These are phyloP conservation scores for Cordia subcordata DNA, from an alignment of 257 asterid genomes.

Conservation along the genomic window DNA sequence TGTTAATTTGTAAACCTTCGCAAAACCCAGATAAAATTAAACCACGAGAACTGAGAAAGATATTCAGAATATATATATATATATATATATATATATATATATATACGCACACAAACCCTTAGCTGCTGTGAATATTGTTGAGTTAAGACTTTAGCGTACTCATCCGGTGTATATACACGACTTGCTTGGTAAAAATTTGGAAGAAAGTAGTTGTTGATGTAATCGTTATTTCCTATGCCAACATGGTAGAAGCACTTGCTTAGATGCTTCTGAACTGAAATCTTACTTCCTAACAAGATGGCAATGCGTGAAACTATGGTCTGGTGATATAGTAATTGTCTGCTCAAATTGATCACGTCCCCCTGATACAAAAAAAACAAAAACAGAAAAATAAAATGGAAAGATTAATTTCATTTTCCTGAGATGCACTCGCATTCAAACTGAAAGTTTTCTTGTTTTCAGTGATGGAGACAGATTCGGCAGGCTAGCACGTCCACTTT, in stretches of 20 bases:
- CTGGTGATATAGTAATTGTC: constrained; percentile 18
- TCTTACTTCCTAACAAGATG: constrained; percentile 23
- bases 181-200: constrained; percentile 42
- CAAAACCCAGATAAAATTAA: too few relatives aligned
- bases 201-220: constrained; percentile 59
- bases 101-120: neutral
- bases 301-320: constrained; percentile 3
- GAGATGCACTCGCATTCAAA: too few relatives aligned
- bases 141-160: constrained; percentile 7
- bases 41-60: neutral
- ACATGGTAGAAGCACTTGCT: constrained; percentile 53
- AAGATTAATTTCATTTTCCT: too few relatives aligned
- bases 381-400: too few relatives aligned
- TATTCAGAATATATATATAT: neutral
- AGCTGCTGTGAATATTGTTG: constrained; percentile 15
- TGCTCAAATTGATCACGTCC: constrained; percentile 13
- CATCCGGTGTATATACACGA: constrained; percentile 7
- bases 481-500: too few relatives aligned
- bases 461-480: too few relatives aligned
- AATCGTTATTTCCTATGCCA: constrained; percentile 56
- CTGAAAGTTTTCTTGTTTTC: too few relatives aligned
- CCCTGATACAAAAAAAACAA: constrained; percentile 19
- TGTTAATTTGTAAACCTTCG: too few relatives aligned
- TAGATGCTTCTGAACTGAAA: constrained; percentile 25
- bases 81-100: too few relatives aligned